Percentiles rank a stretch among this genome's conserved stretches.
Conservation (phyloP, 1,284 basidiomycete genomes). For the Chiua sp. region DNA sequence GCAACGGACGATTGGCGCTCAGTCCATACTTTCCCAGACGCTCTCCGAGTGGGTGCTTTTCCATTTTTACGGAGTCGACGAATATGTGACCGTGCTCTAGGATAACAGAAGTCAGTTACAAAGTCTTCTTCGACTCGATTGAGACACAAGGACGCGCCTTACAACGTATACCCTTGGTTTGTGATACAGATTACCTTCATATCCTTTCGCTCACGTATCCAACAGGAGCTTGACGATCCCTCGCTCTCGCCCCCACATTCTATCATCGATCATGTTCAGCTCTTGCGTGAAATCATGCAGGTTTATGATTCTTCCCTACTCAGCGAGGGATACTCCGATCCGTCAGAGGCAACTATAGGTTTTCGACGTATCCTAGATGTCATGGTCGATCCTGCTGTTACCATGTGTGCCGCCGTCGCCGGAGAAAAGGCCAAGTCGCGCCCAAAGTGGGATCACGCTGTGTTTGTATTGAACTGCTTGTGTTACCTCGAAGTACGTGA, state of each 20-base stretch:
- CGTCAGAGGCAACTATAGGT: constrained; percentile 15
- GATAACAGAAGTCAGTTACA: constrained; percentile 80
- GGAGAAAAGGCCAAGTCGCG: constrained; percentile 65
- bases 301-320: constrained; percentile 87
- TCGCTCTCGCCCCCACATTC: constrained; percentile 78
- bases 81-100: constrained; percentile 44
- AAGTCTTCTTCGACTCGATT: constrained; percentile 86
- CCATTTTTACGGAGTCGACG: neutral
- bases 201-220: neutral
- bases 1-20: constrained; percentile 86
- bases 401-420: constrained; percentile 73
- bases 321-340: constrained; percentile 48
- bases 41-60: constrained; percentile 73
- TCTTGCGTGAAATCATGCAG: constrained; percentile 85
- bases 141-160: constrained; percentile 82
- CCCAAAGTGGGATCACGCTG: constrained; percentile 76
- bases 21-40: constrained; percentile 78
- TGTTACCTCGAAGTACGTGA: constrained; percentile 71
- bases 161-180: constrained; percentile 72
- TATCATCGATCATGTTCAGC: constrained; percentile 82
- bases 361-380: constrained; percentile 76
- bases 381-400: constrained; percentile 83
- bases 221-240: constrained; percentile 75
- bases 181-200: constrained; percentile 27
- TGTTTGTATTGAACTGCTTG: constrained; percentile 87